These are phyloP conservation scores for Aspergillus sojae DNA, from an alignment of 2,329 filamentous ascomycete species.

Conservation along the genomic window DNA sequence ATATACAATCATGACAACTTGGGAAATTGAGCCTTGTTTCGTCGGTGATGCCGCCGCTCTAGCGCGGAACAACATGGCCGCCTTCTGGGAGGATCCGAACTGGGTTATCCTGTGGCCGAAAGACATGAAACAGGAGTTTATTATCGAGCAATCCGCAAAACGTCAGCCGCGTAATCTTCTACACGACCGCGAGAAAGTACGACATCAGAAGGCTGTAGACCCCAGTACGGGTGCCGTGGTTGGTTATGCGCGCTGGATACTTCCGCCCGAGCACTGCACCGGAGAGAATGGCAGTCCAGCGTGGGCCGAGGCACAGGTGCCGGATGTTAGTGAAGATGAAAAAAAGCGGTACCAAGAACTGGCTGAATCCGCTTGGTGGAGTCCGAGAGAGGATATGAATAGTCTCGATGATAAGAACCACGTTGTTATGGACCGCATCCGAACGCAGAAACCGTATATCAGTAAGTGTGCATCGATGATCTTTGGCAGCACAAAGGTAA, in stretches of 20 bases:
- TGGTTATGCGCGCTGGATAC: not conserved
- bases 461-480: not conserved
- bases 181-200: not conserved
- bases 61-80: not conserved
- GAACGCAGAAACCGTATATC: not conserved
- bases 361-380: not conserved
- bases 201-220: not conserved
- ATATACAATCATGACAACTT: not conserved
- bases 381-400: not conserved
- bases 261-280: not conserved
- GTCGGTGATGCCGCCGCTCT: not conserved
- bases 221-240: not conserved
- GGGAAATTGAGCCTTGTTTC: not conserved
- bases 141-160: not conserved
- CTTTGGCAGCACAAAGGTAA: too few species aligned
- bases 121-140: not conserved
- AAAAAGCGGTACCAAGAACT: not conserved
- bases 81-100: not conserved
- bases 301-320: not conserved
- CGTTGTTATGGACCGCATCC: not conserved
- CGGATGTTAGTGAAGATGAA: not conserved
- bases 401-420: not conserved
- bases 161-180: conserved; percentile 2
- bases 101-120: not conserved
- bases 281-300: not conserved